These are phyloP conservation scores for Suillus tomentosus DNA, from an alignment of 768 basidiomycete genomes.

Conservation along the genomic window DNA sequence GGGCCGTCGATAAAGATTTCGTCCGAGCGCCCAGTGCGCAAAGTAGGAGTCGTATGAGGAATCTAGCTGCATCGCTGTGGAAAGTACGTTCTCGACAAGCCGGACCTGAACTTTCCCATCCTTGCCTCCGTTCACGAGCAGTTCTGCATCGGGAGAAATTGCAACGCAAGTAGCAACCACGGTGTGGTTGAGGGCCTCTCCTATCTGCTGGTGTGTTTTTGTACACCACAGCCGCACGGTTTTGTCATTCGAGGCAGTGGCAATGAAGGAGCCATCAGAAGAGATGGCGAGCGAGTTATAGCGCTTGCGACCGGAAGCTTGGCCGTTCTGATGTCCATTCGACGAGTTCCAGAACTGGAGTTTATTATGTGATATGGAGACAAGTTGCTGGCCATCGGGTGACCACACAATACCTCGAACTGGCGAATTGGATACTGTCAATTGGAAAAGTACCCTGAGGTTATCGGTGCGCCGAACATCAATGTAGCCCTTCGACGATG, in stretches of 20 bases:
- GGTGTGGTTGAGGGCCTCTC: neutral
- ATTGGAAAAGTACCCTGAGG: no score
- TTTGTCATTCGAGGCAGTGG: neutral
- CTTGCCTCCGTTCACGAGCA: constrained; percentile 18
- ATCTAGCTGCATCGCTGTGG: no score
- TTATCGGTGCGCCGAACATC: no score
- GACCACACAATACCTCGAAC: constrained; percentile 1
- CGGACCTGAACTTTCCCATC: constrained; percentile 6
- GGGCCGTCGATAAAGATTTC: neutral
- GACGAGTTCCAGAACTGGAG: constrained; percentile 5
- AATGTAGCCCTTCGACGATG: no score
- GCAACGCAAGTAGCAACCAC: neutral
- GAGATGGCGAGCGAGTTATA: constrained; percentile 1
- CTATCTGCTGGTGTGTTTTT: constrained; percentile 3
- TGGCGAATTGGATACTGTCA: no score
- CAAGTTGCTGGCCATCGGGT: neutral
- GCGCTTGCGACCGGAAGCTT: no score
- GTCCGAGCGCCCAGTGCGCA: no score
- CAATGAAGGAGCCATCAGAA: constrained; percentile 1
- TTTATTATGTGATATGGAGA: neutral
- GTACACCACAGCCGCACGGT: constrained; percentile 2
- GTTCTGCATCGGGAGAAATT: neutral
- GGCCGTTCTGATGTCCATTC: neutral
- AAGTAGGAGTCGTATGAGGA: no score
- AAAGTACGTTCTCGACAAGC: neutral